Percentiles rank a stretch among this genome's conserved stretches.
These are phyloP conservation scores for Prillingera fragicola DNA, from an alignment of 1,284 basidiomycete genomes.

Conservation along the genomic window DNA sequence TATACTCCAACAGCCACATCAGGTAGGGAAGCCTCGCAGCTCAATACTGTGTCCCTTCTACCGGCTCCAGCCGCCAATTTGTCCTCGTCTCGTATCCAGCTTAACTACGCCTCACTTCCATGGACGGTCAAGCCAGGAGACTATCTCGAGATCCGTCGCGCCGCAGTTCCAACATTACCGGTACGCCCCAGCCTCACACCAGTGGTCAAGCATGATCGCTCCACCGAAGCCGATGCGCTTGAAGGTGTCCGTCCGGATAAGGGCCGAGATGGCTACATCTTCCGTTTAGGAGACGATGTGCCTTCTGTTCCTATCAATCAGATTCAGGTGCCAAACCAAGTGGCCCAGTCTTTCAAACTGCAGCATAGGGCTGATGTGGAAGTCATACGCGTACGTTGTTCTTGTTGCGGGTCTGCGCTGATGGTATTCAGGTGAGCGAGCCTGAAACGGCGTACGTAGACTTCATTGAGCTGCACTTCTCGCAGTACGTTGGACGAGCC, in stretches of 20 bases:
- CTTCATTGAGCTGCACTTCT: conserved; percentile 82
- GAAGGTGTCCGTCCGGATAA: conserved; percentile 28
- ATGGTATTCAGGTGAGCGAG: conserved; percentile 59
- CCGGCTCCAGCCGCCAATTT: conserved; percentile 8
- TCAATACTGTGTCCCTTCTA: background rate
- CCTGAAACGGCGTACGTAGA: conserved; percentile 60
- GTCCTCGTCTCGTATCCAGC: conserved; percentile 26
- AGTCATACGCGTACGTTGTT: conserved; percentile 34
- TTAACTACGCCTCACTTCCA: conserved; percentile 33
- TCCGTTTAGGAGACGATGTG: conserved; percentile 34
- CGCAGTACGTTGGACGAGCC: conserved; percentile 84
- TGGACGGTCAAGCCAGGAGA: conserved; percentile 36
- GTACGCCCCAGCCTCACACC: background rate
- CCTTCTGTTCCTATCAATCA: conserved; percentile 34
- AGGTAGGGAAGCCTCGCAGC: background rate
- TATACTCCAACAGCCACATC: conserved; percentile 24
- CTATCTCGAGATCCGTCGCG: conserved; percentile 39
- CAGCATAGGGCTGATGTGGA: conserved; percentile 46
- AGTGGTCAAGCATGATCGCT: background rate
- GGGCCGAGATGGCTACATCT: conserved; percentile 41
- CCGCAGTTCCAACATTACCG: conserved; percentile 2
- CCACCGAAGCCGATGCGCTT: conserved; percentile 28
- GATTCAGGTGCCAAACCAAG: conserved; percentile 40
- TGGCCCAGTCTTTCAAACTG: conserved; percentile 43
- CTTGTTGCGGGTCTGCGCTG: conserved; percentile 38